Conservation (phyloP, 2,329 filamentous ascomycete species). For the Scortechinia acanthostroma region DNA sequence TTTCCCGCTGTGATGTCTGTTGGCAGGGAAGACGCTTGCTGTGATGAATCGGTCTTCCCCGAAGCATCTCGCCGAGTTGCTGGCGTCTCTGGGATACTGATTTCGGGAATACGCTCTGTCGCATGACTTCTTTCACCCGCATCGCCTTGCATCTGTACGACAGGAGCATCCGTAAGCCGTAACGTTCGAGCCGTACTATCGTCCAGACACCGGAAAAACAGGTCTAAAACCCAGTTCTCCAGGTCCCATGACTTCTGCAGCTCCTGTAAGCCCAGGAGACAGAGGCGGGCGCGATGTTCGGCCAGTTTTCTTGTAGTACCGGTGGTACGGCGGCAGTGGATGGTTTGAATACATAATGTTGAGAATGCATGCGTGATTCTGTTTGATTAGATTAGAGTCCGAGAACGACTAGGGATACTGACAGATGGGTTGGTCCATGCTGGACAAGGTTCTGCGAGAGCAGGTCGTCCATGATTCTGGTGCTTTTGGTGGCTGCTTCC, state of each 20-base stretch:
- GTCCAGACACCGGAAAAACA: slow-evolving; percentile 38
- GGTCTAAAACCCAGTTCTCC: slow-evolving; percentile 35
- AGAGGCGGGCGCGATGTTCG: slow-evolving; percentile 37
- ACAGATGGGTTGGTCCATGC: slow-evolving; percentile 33
- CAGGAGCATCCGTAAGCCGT: slow-evolving; percentile 3
- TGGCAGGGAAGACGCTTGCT: not conserved
- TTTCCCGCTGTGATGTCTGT: not conserved
- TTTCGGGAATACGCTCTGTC: not conserved
- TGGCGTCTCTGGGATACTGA: not conserved
- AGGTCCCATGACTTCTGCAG: slow-evolving; percentile 39
- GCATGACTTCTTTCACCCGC: not conserved
- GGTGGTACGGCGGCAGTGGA: slow-evolving; percentile 24
- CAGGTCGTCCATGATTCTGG: slow-evolving; percentile 37
- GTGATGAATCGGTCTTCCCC: not conserved
- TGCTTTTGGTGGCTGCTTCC: slow-evolving; percentile 33
- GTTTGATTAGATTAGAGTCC: slow-evolving; percentile 2
- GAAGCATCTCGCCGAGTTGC: not conserved
- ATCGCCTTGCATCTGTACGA: not conserved
- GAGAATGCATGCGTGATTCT: slow-evolving; percentile 37
- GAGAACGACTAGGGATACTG: slow-evolving; percentile 3
- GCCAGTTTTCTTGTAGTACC: slow-evolving; percentile 31
- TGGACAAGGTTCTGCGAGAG: slow-evolving; percentile 30
- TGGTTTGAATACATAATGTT: slow-evolving; percentile 36
- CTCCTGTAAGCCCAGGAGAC: slow-evolving; percentile 34
- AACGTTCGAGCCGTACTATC: slow-evolving; percentile 30